These are phyloP conservation scores for Coniochaeta sp. DNA, from an alignment of 2,329 filamentous ascomycete species.

Conservation along the genomic window DNA sequence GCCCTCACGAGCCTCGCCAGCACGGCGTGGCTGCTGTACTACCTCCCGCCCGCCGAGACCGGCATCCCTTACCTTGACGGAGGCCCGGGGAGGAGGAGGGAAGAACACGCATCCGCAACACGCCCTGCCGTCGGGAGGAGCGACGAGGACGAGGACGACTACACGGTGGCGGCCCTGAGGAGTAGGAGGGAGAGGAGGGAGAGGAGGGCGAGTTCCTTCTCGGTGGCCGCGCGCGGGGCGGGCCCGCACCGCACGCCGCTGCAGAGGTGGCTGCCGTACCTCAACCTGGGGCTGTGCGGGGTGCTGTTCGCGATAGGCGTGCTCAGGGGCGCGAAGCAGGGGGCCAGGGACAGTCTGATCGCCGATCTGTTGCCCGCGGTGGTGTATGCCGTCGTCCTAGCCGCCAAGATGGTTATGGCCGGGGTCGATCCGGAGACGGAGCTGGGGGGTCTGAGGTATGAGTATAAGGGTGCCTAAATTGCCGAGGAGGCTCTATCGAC, in stretches of 20 bases:
- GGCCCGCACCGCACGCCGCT: conserved; percentile 33
- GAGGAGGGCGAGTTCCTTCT: conserved; percentile 9
- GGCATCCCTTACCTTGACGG: conserved; percentile 45
- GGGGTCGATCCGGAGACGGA: conserved; percentile 62
- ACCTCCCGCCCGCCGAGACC: conserved; percentile 45
- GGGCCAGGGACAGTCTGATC: conserved; percentile 34
- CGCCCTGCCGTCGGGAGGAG: conserved; percentile 16
- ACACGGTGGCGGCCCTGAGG: background rate
- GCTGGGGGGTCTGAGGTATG: conserved; percentile 54
- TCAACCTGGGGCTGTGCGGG: conserved; percentile 49
- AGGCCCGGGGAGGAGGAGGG: too few species aligned
- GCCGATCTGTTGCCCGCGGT: conserved; percentile 42
- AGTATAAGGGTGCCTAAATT: conserved; percentile 56
- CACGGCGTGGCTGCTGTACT: conserved; percentile 54
- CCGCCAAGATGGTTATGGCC: conserved; percentile 59
- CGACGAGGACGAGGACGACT: conserved; percentile 7
- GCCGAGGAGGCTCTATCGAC: background rate
- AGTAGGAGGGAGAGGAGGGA: background rate
- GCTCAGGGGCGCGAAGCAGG: conserved; percentile 18
- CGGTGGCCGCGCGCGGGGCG: conserved; percentile 4
- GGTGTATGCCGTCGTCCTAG: conserved; percentile 53
- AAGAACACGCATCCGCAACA: conserved; percentile 9
- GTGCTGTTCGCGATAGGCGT: conserved; percentile 42
- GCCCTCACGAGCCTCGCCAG: conserved; percentile 55
- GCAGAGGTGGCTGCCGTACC: conserved; percentile 47